These are phyloP conservation scores for Limonium bicolor DNA, from an alignment of 148 eudicot genomes.

Conservation along the genomic window DNA sequence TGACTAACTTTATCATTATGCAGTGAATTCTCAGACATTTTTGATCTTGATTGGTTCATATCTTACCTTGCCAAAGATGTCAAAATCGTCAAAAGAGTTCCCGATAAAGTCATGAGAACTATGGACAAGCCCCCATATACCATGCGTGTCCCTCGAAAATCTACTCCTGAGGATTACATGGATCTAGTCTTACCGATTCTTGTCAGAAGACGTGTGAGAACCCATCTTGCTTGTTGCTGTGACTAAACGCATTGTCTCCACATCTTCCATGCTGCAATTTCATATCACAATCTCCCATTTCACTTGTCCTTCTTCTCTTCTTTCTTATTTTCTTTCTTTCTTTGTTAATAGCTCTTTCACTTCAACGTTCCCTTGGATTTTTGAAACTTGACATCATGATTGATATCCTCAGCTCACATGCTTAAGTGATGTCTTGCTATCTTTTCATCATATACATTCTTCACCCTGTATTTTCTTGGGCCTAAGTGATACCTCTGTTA, in stretches of 20 bases:
- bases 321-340: background rate
- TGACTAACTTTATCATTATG: slow-evolving; percentile 13
- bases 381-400: too few species aligned
- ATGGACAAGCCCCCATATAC: slow-evolving; percentile 95
- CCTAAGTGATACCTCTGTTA: background rate
- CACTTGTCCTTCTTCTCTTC: background rate
- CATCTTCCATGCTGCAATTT: background rate
- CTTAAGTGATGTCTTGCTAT: background rate
- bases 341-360: too few species aligned
- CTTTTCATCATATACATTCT: background rate
- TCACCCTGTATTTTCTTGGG: background rate
- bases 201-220: slow-evolving; percentile 74
- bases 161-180: slow-evolving; percentile 82
- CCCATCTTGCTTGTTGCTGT: slow-evolving; percentile 4
- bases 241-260: background rate
- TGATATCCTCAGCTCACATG: too few species aligned
- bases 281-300: background rate
- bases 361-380: too few species aligned
- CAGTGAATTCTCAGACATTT: slow-evolving; percentile 85
- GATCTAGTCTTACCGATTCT: slow-evolving; percentile 83
- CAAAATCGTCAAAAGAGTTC: slow-evolving; percentile 69
- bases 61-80: slow-evolving; percentile 73
- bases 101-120: slow-evolving; percentile 87
- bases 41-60: slow-evolving; percentile 96
- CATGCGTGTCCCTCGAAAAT: slow-evolving; percentile 95